Base-by-base conservation (phyloP, 805 yeast species). In the Wickerhamomyces alni region DNA sequence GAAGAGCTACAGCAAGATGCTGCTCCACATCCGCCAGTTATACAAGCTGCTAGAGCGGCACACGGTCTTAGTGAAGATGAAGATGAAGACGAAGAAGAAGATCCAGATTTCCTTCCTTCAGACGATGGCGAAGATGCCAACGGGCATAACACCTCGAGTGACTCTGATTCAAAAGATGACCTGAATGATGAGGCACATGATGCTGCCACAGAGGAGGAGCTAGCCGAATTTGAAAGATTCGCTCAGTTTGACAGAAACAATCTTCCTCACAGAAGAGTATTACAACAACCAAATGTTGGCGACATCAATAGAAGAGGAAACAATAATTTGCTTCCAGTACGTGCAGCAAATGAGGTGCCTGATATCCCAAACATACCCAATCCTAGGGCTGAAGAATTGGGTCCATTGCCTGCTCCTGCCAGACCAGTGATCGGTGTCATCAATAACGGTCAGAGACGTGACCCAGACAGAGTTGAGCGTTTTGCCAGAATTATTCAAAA, bases 101-200 rank as follows among this genome's bases (percentile, higher is more conserved):
- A 61, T 37, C 59, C 59, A 8, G 61, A 61, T 43, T 53, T 55
- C 17, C 47, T 35, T n/a, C 55, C 54, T 16, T 43, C 37, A n/a
- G n/a, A n/a, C 4, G 48, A 41, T 28, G 45, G 38, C 3, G 57
- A 48, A 11, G 51, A 40, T 10, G 52, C 40, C 12, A 42, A 33
- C 17, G 39, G 37, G 19, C 43, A 45, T 11, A 38, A 37, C 3
- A 21, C 9, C 9, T 6, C 6, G 6, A 9, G 9, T 21, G 24
- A 21, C 24, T 7, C 9, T 9, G 24, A 21, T 21, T 9, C 24
- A n/a, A n/a, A n/a, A n/a, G n/a, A n/a, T 21, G 24, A 21, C 9
- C 24, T 21, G 24, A 9, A 21, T 21, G 24, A 44, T 11, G 46
- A 41, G 8, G 49, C 38, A 8, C 48, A 43, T 9, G 9, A 21